Conservation (phyloP, 306 rosid species). For the Alnus glutinosa region DNA sequence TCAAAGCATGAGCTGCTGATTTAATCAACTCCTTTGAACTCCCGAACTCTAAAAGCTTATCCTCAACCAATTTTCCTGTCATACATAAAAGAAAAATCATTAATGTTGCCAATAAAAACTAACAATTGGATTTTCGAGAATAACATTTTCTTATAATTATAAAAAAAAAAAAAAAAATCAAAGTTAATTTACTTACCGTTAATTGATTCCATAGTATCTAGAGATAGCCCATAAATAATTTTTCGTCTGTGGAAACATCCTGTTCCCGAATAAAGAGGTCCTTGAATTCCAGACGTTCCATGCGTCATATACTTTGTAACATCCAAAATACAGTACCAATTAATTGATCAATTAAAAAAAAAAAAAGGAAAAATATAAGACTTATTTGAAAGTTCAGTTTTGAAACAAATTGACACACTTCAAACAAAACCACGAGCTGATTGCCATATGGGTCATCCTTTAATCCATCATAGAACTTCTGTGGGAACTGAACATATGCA, state of each 20-base stretch:
- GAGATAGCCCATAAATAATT: constrained; percentile 61
- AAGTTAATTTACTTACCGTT: constrained; percentile 7
- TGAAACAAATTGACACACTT: constrained; percentile 23
- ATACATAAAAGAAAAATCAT: not conserved
- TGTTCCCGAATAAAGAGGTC: constrained; percentile 49
- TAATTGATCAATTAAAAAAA: too few species aligned
- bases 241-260: constrained; percentile 62
- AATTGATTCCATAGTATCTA: constrained; percentile 1
- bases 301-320: constrained; percentile 16
- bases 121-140: too few species aligned
- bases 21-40: constrained; percentile 37
- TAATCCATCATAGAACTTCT: constrained; percentile 44
- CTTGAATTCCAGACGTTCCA: constrained; percentile 65
- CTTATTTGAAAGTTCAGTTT: not conserved
- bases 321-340: not conserved
- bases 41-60: constrained; percentile 40
- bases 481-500: constrained; percentile 66
- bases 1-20: constrained; percentile 40
- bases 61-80: constrained; percentile 31
- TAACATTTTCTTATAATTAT: too few species aligned
- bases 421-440: constrained; percentile 28
- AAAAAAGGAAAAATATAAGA: not conserved
- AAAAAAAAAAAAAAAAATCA: not conserved
- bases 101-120: too few species aligned
- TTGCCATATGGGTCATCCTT: constrained; percentile 78